Base-by-base conservation (phyloP, 352 stramenopile species). In the Globisporangium barbulae region DNA sequence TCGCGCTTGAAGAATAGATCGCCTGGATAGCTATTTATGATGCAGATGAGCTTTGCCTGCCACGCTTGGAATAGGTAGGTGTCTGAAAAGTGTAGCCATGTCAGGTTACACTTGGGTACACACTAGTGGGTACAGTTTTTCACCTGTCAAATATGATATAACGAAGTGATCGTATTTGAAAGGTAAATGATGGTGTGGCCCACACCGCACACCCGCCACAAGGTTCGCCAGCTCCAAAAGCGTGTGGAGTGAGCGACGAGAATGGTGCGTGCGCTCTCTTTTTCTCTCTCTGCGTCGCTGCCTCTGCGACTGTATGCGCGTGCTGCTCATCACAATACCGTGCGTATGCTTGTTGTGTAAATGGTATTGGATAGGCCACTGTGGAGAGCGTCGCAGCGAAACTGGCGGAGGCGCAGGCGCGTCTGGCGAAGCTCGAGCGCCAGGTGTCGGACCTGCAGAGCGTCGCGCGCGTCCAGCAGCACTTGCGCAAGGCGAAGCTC, bases 401-500 rank as follows among this genome's bases (percentile, higher is more conserved):
- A 42, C 45, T 63, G 8, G 47, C 47, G 33, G 62, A 63, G 5
- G 62, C 39, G 22, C 54, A 65, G 28, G 22, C 50, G 57, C 57
- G 64, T 2, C 52, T 69, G 25, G 31, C 56, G 3, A 55, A 48
- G 33, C 30, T 60, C 28, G 64, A 69, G 58, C 64, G 64, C 22
- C 56, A 65, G 42, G 39, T 61, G 9, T 17, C 28, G 0, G 57
- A 69, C n/a, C 50, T 56, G 50, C 49, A 64, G 39, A 52, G 57
- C 64, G 56, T 69, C 15, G 55, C 31, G 37, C 55, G 56, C 42
- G 64, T 78, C 35, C 52, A 74, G 35, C 33, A 12, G 12, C 68
- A 75, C 49, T 47, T 81, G 45, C 55, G 69, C 33, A 65, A 74
- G 58, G 31, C 41, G 21, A 78, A 79, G 35, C 71, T 90, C 59